Evolutionary conservation across 805 yeast genomes (phyloP), one percentile per base, ranked within the genome.

Genomic region (Torulaspora delbrueckii): DNA sequence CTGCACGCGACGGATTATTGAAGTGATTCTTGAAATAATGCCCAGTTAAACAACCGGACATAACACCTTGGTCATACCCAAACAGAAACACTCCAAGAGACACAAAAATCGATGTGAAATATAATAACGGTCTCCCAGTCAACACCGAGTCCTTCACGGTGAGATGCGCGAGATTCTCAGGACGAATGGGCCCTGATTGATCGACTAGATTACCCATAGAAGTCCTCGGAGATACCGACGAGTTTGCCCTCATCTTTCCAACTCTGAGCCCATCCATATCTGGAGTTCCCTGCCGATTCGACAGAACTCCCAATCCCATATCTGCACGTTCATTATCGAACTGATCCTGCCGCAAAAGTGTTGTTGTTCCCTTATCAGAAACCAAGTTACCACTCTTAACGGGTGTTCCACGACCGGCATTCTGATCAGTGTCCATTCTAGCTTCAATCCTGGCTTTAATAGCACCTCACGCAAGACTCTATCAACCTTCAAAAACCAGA

Each of bases 51-150:
- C 90, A 79, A 2, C 96, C 95, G 38, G 89, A 81, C 79, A 90
- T 86, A 40, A 88, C 95, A 47, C 96, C 96, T 66, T 89, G 89
- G 60, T 83, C 90, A 62, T 82, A 85, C 2, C 93, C 93, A 56
- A 85, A 85, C 19, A 85, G 70, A 43, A 85, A 81, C 27, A 83
- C 79, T 24, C 79, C 71, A 46, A 62, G 46, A 44, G 63, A 65
- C 30, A 68, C 72, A 48, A 68, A 68, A n/a, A 65, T 60, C 18
- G 70, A 66, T n/a, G 70, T 67, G 53, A 67, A 68, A 45, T 66
- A 63, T 45, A 67, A 57, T 41, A 68, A 27, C 3, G 56, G 41
- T n/a, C 57, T 46, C 18, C 60, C 58, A 2, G 57, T 54, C 23
- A 54, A 41, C n/a, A 42, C 42, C 2, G 55, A 46, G 16, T 52